Evolutionary conservation across 2,329 filamentous ascomycete genomes (phyloP), one percentile per base, ranked within the genome.

Genomic region (Fusarium guadeloupense): DNA sequence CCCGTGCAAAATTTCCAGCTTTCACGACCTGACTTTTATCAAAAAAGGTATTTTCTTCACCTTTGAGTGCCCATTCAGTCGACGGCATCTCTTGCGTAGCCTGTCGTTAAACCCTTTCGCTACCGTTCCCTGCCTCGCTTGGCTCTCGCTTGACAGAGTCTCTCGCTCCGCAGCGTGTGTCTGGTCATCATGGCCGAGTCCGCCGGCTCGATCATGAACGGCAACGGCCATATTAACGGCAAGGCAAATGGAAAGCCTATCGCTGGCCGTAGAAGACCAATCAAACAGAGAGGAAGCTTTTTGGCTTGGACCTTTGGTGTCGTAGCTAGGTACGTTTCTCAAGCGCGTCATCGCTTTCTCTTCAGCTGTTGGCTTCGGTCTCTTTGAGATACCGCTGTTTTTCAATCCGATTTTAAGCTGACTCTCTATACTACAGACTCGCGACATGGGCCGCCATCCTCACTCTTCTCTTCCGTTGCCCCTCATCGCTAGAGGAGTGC

Each of bases 381-480:
- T 49, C 42, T 38, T 37, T 28, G 50, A 41, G 37, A 39, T n/a
- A 30, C 39, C 20, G 9, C 16, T 21, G 31, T 28, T 30, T 47
- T 38, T 8, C 19, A 34, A 17, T 4, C 17, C n/a, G 26, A 40
- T 16, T 21, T 14, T 12, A n/a, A 28, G 35, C 45, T 50, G 35
- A 52, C 16, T n/a, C 21, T 49, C 8, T 10, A 43, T 21, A 26
- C 30, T 16, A 4, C 62, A 94, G 94, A 70, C 75, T 97, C 38
- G 75, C 89, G 54, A 89, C 92, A 17, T 99, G 94, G 94, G 96
- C 95, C 74, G 84, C 88, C 30, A 87, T 98, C 63, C 76, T 93
- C 59, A 95, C 90, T 20, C 79, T 95, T 50, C 77, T 94, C 55
- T 90, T 99, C 74, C 86, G 89, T 59, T 99, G 94, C 75, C 94